Percentiles rank a stretch among this genome's conserved stretches.
phyloP scores from a whole-genome alignment of 345 rosid species.

The Acer saccharum region DNA sequence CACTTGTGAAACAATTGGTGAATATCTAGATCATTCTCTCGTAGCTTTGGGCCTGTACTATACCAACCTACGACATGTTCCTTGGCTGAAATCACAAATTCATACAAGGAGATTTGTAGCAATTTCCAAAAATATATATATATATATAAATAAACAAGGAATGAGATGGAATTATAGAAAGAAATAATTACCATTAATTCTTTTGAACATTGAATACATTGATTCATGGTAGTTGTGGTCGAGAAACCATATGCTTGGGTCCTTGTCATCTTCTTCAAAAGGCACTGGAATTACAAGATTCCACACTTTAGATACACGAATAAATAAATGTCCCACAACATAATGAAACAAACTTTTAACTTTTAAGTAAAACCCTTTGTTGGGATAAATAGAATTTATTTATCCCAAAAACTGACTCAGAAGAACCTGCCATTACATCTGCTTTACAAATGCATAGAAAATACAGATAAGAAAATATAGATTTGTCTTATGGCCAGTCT shows the following conservation, averaged over 20 bases:
- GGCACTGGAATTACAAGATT: conserved; percentile 58
- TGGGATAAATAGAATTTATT: neutral
- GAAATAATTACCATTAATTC: conserved; percentile 68
- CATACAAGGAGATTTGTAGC: neutral
- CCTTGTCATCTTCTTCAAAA: conserved; percentile 96
- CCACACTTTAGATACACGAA: neutral
- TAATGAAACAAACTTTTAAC: neutral
- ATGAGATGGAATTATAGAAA: neutral
- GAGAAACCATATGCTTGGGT: conserved; percentile 89
- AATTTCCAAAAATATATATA: neutral
- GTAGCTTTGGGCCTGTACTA: conserved; percentile 88
- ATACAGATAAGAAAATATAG: neutral
- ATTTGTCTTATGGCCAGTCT: neutral
- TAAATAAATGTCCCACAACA: neutral
- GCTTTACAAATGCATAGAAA: neutral
- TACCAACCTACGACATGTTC: conserved; percentile 99
- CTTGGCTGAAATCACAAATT: conserved; percentile 62
- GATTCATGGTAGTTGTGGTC: conserved; percentile 98
- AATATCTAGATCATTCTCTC: conserved; percentile 87
- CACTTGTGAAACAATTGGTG: conserved; percentile 75
- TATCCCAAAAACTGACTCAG: neutral
- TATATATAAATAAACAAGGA: neutral
- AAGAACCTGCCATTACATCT: neutral
- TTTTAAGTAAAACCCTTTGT: neutral
- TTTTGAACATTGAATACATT: conserved; percentile 96